phyloP scores from a whole-genome alignment of 345 rosid genomes.

The Boechera divaricarpa region DNA sequence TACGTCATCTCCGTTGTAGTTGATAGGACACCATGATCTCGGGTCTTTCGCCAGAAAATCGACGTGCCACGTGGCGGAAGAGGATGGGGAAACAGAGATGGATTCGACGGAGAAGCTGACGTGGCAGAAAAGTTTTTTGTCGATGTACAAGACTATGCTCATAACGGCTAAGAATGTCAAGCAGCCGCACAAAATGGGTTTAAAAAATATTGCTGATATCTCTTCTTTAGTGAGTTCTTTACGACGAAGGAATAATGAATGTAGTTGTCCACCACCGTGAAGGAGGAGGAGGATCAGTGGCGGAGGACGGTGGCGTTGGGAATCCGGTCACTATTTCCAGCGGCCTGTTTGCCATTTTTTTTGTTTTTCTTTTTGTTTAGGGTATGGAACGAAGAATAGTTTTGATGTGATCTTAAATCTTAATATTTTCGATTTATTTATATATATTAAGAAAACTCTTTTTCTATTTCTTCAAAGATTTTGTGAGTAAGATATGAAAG shows the following conservation, averaged over 20 bases:
- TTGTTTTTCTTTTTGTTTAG: not conserved
- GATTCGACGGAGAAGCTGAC: constrained; percentile 28
- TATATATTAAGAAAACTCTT: too few relatives aligned
- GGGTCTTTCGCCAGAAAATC: constrained; percentile 28
- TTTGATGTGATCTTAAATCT: not conserved
- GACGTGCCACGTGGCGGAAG: constrained; percentile 7
- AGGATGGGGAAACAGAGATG: not conserved
- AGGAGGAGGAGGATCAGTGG: constrained; percentile 16
- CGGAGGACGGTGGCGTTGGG: not conserved
- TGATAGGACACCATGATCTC: not conserved
- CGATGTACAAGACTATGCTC: not conserved
- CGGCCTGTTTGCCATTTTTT: not conserved
- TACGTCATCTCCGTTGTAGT: constrained; percentile 10
- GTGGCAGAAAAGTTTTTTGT: not conserved
- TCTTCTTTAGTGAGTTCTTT: not conserved
- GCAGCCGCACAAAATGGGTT: not conserved
- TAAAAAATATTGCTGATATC: accelerated
- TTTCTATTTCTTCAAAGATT: not conserved
- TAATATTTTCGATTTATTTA: not conserved
- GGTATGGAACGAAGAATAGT: not conserved
- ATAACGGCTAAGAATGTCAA: accelerated
- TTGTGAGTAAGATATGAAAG: not conserved
- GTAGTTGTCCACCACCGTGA: constrained; percentile 20
- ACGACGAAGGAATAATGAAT: not conserved
- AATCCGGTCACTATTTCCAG: not conserved